These are phyloP conservation scores for Phytophthora sp. DNA, from an alignment of 352 stramenopile species.

Conservation along the genomic window DNA sequence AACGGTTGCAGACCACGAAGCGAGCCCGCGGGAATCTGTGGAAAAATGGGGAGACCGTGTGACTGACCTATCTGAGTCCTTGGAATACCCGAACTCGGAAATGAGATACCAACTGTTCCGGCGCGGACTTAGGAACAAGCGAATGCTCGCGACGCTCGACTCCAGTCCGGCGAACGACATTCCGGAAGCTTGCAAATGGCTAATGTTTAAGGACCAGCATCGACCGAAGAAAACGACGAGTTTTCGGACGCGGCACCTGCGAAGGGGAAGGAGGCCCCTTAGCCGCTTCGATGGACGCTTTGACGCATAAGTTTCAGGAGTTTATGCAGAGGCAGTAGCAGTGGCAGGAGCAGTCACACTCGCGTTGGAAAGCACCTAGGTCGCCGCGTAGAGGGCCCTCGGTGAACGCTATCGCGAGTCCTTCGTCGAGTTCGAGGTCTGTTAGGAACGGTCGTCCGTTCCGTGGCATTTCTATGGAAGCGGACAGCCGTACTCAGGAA, in stretches of 20 bases:
- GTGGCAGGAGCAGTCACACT: neutral
- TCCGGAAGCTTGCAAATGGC: neutral
- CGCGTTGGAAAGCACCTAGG: neutral
- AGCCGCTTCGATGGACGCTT: neutral
- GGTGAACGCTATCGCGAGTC: too few relatives aligned
- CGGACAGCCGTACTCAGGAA: neutral
- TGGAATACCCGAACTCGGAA: neutral
- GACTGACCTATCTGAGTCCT: neutral
- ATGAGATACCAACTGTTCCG: neutral
- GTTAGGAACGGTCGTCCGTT: too few relatives aligned
- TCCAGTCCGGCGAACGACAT: neutral
- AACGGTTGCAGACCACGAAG: slow-evolving; percentile 3
- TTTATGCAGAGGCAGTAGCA: neutral
- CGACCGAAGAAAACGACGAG: neutral
- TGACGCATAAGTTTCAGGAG: neutral
- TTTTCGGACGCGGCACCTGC: neutral
- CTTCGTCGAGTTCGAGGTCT: too few relatives aligned
- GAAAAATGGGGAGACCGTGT: neutral
- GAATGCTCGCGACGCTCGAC: neutral
- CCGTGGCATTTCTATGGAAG: too few relatives aligned
- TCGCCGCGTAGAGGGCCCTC: neutral
- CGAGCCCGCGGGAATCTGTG: neutral
- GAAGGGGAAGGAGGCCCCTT: neutral
- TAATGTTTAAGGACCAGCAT: neutral
- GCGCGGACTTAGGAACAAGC: neutral